phyloP scores from a whole-genome alignment of 345 rosid species.

The Geranium brycei region DNA sequence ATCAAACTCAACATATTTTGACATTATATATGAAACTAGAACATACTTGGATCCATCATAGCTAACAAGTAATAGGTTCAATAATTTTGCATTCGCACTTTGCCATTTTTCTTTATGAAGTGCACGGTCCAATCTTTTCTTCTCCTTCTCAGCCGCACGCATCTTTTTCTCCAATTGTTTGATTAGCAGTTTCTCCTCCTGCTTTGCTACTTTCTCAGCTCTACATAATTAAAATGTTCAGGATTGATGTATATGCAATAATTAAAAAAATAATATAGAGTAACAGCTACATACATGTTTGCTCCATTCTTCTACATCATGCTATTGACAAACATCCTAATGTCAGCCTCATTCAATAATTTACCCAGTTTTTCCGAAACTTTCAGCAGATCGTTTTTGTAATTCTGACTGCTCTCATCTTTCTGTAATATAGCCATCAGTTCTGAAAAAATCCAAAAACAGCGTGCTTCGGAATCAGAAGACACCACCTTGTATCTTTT shows the following conservation, averaged over 20 bases:
- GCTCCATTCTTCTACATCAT: slow-evolving; percentile 42
- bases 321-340: slow-evolving; percentile 35
- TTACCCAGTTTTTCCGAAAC: slow-evolving; percentile 52
- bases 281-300: slow-evolving; percentile 31
- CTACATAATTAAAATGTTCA: slow-evolving; percentile 18
- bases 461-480: slow-evolving; percentile 1
- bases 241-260: background rate
- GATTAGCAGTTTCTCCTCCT: slow-evolving; percentile 44
- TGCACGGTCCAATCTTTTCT: slow-evolving; percentile 59
- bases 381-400: slow-evolving; percentile 24
- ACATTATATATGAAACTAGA: too few relatives aligned
- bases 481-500: background rate
- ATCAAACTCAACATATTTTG: too few relatives aligned
- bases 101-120: slow-evolving; percentile 45
- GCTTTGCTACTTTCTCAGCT: slow-evolving; percentile 45
- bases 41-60: too few relatives aligned
- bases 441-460: slow-evolving; percentile 31
- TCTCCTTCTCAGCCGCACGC: slow-evolving; percentile 64
- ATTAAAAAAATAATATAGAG: slow-evolving; percentile 3
- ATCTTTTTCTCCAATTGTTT: slow-evolving; percentile 62
- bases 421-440: slow-evolving; percentile 41
- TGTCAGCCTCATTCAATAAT: slow-evolving; percentile 45
- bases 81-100: slow-evolving; percentile 25
- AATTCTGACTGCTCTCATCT: slow-evolving; percentile 23
- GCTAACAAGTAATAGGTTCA: background rate